Conservation (phyloP, 1,284 basidiomycete species). For the Entoloma clypeatum region DNA sequence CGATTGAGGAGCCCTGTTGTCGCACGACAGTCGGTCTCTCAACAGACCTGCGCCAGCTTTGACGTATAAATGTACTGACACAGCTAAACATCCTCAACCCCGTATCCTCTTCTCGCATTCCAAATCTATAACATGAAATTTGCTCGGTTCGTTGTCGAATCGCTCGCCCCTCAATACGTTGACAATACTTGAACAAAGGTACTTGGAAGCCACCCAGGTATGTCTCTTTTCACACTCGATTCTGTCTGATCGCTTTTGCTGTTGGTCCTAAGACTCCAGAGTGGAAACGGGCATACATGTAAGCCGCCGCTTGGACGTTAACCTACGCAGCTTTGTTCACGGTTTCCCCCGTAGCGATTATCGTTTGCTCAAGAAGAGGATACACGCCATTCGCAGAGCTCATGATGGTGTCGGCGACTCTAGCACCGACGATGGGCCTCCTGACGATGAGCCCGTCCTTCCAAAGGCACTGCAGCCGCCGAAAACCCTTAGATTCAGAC, state of each 20-base stretch:
- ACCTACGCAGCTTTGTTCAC: constrained; percentile 1
- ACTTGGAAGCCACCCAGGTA: constrained; percentile 70
- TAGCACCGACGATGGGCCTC: constrained; percentile 4
- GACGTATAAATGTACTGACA: no score
- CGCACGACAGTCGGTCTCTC: no score
- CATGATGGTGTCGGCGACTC: constrained; percentile 30
- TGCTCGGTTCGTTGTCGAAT: constrained; percentile 38
- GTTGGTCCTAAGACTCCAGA: constrained; percentile 56
- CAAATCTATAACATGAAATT: constrained; percentile 62
- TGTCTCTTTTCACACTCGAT: constrained; percentile 11
- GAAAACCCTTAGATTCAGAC: no score
- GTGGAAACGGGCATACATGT: constrained; percentile 85
- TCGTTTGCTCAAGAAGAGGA: constrained; percentile 64
- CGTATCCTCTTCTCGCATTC: no score
- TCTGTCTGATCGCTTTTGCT: constrained; percentile 1
- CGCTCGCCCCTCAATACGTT: background rate
- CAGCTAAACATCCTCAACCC: no score
- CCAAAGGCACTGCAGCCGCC: background rate
- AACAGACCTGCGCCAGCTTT: no score
- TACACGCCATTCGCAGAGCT: constrained; percentile 51
- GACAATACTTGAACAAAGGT: constrained; percentile 35
- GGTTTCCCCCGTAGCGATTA: constrained; percentile 53
- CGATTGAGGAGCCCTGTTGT: no score
- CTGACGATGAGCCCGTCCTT: constrained; percentile 9
- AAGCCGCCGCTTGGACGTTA: constrained; percentile 20